Conservation (phyloP, 148 eudicot genomes). For the Silene conica region DNA sequence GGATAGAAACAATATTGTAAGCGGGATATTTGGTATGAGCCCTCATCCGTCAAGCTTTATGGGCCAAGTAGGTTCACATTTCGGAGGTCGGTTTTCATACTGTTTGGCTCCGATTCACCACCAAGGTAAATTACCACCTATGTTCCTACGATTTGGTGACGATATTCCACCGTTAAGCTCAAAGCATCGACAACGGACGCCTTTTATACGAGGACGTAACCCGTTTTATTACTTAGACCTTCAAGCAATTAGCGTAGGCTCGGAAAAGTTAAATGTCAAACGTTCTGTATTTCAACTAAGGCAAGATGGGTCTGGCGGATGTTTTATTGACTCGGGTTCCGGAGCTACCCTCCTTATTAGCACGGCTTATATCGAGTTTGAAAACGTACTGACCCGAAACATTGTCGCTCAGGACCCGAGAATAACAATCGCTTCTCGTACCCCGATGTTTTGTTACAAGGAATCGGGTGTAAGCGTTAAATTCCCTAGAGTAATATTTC, state of each 20-base stretch:
- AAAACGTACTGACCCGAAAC: background rate
- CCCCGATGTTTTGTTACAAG: background rate
- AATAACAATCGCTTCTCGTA: background rate
- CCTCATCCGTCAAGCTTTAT: background rate
- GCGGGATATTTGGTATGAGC: constrained; percentile 2
- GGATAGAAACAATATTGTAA: background rate
- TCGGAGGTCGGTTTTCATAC: constrained; percentile 8
- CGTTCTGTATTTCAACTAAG: background rate
- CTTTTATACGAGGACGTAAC: background rate
- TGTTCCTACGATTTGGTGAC: constrained; percentile 11
- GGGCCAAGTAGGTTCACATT: background rate
- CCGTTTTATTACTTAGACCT: background rate
- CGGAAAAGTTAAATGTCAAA: background rate
- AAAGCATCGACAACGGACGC: background rate
- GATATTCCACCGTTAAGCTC: background rate
- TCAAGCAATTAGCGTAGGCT: background rate
- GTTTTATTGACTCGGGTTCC: background rate
- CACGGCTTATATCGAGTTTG: background rate
- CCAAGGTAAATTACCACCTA: background rate
- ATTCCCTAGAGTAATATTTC: background rate
- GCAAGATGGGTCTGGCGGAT: background rate
- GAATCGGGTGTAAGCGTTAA: background rate
- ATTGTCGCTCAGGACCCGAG: background rate
- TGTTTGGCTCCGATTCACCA: background rate
- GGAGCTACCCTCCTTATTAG: background rate